These are phyloP conservation scores for Maudiozyma humilis DNA, from an alignment of 1,139 yeast genomes.

Conservation along the genomic window DNA sequence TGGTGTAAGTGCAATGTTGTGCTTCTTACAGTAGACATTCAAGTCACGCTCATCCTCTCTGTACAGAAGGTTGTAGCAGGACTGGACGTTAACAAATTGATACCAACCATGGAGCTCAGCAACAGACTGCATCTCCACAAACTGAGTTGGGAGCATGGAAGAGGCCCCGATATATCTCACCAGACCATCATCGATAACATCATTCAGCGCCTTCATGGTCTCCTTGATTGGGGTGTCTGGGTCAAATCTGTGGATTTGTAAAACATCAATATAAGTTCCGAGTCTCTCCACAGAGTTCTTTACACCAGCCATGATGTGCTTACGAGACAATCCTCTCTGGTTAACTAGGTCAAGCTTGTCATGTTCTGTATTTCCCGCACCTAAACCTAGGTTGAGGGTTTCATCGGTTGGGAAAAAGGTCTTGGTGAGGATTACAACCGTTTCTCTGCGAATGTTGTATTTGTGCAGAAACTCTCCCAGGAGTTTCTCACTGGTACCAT, in stretches of 20 bases:
- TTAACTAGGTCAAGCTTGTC: slow-evolving; percentile 21
- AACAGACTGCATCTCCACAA: slow-evolving; percentile 38
- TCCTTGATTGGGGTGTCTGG: slow-evolving; percentile 37
- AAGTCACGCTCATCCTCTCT: slow-evolving; percentile 47
- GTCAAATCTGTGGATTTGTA: slow-evolving; percentile 43
- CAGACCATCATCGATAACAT: slow-evolving; percentile 37
- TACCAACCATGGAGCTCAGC: slow-evolving; percentile 41
- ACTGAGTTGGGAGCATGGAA: slow-evolving; percentile 39
- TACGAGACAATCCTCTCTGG: slow-evolving; percentile 37
- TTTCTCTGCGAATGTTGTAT: slow-evolving; percentile 34
- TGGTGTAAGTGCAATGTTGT: slow-evolving; percentile 40
- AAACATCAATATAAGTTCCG: slow-evolving; percentile 33
- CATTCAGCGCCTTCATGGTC: slow-evolving; percentile 42
- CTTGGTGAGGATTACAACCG: slow-evolving; percentile 12
- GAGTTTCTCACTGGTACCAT: slow-evolving; percentile 34
- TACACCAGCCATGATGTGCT: slow-evolving; percentile 45
- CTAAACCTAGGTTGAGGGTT: background rate
- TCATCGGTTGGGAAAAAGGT: slow-evolving; percentile 1
- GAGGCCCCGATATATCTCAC: slow-evolving; percentile 45
- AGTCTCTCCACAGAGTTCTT: slow-evolving; percentile 37
- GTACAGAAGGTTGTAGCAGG: slow-evolving; percentile 41
- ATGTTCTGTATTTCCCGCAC: background rate
- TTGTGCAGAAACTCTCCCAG: slow-evolving; percentile 35
- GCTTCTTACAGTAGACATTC: slow-evolving; percentile 35
- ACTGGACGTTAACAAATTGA: slow-evolving; percentile 45